phyloP scores from a whole-genome alignment of 192 early-diverging fungal genomes.

The Coemansia aciculifera region DNA sequence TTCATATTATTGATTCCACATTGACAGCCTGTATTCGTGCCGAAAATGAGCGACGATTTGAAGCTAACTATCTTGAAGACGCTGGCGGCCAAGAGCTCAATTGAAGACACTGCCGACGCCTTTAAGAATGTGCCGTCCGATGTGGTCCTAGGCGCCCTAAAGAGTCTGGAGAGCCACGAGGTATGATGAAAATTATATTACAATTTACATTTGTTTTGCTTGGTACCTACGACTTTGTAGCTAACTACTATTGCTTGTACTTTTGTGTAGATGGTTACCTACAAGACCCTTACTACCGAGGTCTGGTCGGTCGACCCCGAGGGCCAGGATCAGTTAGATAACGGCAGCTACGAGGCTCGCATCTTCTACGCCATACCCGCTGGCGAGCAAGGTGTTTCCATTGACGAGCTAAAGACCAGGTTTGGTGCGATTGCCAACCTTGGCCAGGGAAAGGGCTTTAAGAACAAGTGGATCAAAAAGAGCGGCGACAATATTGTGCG shows the following conservation, averaged over 20 bases:
- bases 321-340: conserved; percentile 78
- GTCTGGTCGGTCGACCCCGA: conserved; percentile 85
- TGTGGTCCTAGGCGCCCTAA: conserved; percentile 85
- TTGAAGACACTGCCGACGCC: conserved; percentile 70
- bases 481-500: conserved; percentile 70
- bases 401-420: conserved; percentile 77
- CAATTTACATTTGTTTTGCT: neutral
- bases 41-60: conserved; percentile 48
- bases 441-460: conserved; percentile 93
- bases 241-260: neutral
- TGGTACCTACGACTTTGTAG: too few species aligned
- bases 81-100: conserved; percentile 70
- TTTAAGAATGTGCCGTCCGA: conserved; percentile 58
- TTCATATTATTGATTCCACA: neutral
- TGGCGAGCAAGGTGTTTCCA: conserved; percentile 77
- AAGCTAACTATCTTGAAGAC: conserved; percentile 45
- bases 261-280: conserved; percentile 69
- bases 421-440: conserved; percentile 80
- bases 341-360: conserved; percentile 90
- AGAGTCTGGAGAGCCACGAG: conserved; percentile 81
- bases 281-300: conserved; percentile 76
- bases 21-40: neutral
- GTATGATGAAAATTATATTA: conserved; percentile 53
- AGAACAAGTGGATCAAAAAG: conserved; percentile 98
- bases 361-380: conserved; percentile 87